These are phyloP conservation scores for Nymphaea colorata DNA, from an alignment of 164 flowering plant genomes.

Conservation along the genomic window DNA sequence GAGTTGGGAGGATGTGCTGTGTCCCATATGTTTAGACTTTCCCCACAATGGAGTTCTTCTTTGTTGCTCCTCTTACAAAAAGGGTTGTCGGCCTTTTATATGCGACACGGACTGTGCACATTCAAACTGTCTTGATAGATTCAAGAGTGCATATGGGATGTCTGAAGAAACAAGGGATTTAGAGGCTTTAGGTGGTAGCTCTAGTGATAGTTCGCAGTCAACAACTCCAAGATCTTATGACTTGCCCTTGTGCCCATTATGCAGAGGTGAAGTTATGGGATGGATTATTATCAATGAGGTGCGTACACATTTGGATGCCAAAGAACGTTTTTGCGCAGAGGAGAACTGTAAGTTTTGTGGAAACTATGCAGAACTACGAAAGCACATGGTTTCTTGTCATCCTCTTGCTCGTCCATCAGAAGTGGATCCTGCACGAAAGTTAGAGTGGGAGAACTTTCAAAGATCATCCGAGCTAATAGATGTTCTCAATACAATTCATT, in stretches of 20 bases:
- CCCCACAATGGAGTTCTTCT: conserved; percentile 94
- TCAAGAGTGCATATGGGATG: conserved; percentile 52
- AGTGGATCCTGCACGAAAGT: conserved; percentile 81
- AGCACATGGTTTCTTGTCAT: conserved; percentile 66
- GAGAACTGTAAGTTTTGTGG: conserved; percentile 52
- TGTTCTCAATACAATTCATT: conserved; percentile 86
- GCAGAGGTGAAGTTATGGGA: conserved; percentile 93
- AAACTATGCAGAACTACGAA: conserved; percentile 53
- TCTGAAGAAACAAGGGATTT: conserved; percentile 16
- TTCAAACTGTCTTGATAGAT: conserved; percentile 84
- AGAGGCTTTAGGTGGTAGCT: neutral
- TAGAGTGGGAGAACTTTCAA: conserved; percentile 96
- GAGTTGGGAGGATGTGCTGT: conserved; percentile 64
- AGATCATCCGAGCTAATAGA: conserved; percentile 88
- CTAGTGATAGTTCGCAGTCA: neutral
- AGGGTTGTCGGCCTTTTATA: conserved; percentile 86
- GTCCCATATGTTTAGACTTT: conserved; percentile 88
- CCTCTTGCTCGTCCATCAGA: conserved; percentile 88
- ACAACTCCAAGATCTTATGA: neutral
- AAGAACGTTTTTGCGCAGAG: conserved; percentile 70
- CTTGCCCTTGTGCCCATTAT: conserved; percentile 68
- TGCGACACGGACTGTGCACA: conserved; percentile 84
- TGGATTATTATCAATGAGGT: conserved; percentile 64
- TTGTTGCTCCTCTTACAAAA: conserved; percentile 68
- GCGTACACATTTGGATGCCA: conserved; percentile 48